phyloP scores from a whole-genome alignment of 352 stramenopile genomes.

The Lagenidium sp. region DNA sequence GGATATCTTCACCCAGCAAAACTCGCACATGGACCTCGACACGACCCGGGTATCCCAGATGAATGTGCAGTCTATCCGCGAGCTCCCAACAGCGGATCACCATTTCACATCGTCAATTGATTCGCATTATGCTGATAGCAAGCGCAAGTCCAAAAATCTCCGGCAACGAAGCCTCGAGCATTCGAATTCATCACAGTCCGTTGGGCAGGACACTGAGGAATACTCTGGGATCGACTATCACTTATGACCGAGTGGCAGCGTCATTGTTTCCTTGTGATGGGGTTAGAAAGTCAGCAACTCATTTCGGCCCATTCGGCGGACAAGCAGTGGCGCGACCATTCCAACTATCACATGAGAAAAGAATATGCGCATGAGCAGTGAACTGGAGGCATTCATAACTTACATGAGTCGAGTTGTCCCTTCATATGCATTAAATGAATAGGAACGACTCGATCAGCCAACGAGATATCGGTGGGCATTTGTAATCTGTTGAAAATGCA shows the following conservation, averaged over 20 bases:
- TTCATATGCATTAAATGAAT: no score
- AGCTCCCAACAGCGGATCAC: constrained; percentile 54
- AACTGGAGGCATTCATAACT: no score
- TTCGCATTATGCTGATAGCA: constrained; percentile 52
- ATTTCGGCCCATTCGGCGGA: no score
- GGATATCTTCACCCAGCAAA: constrained; percentile 72
- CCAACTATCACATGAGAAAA: no score
- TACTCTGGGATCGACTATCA: constrained; percentile 84
- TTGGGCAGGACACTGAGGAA: constrained; percentile 73
- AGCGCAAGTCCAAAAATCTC: constrained; percentile 30
- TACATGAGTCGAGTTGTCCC: no score
- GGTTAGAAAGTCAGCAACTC: no score
- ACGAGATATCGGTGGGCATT: no score
- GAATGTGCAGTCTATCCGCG: constrained; percentile 60
- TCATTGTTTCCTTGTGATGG: no score
- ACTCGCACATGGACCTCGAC: constrained; percentile 85
- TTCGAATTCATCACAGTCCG: constrained; percentile 38
- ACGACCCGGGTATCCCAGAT: constrained; percentile 46
- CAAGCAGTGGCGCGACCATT: no score
- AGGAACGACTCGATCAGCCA: no score
- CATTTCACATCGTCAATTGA: constrained; percentile 46
- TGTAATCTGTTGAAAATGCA: no score
- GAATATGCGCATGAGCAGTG: no score
- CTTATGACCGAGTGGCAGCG: constrained; percentile 48
- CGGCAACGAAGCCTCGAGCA: constrained; percentile 51